Evolutionary conservation across 129 eudicot species (phyloP), one percentile per base, ranked within the genome.

Genomic region (Logfia minima): DNA sequence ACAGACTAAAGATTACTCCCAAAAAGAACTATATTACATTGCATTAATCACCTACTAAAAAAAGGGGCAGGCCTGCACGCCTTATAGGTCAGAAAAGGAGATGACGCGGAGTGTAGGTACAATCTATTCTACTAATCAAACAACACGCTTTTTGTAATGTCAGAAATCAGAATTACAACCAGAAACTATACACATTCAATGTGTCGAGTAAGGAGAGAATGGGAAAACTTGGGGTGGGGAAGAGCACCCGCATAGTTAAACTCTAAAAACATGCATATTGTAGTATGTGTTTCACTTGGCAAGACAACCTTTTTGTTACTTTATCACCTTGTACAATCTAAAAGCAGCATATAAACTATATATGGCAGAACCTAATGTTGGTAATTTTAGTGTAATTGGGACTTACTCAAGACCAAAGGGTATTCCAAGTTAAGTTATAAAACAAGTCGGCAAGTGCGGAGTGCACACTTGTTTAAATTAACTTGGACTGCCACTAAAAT

Each of bases 121-220:
- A n/a, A n/a, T n/a, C 23, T 43, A 13, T 74, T 59, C 31, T 59
- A 22, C 68, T 58, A 74, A 37, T 16, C 68, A 74, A 59, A 34
- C 77, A 74, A 11, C 35, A 60, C 8, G 2, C 23, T 74, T 35
- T 22, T 74, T 60, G n/a, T 39, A 35, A 74, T 23, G 10, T 24
- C 24, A 74, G 41, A 22, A 74, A 23, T 74, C 43, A 23, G 41
- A 9, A 43, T 43, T 11, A 43, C 51, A 43, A 41, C 16, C 41
- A 39, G 41, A 74, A 37, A 59, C 60, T 56, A 74, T 74, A 60
- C 51, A 74, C 60, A 74, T 74, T 60, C 41, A 61, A 18, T 59
- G 18, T 37, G 58, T 39, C 58, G 24, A 16, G 41, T 63, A 53
- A 53, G n/a, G 60, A 53, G 21, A 53, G 70, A 74, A 39, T 60